Conservation (phyloP, 2,329 filamentous ascomycete species). For the Fusarium tjaetaba region DNA sequence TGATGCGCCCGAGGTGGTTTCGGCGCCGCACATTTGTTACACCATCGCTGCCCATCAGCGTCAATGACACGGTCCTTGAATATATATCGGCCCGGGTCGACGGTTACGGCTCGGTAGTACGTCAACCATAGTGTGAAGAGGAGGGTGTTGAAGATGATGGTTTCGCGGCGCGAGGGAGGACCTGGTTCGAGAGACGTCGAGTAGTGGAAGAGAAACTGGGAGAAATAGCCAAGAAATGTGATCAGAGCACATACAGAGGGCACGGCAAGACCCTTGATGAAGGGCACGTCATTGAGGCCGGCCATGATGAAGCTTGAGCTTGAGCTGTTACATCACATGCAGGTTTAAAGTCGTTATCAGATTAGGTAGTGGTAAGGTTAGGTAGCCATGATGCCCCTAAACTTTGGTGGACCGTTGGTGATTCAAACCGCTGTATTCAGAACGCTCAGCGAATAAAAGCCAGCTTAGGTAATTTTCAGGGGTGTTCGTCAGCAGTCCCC, state of each 20-base stretch:
- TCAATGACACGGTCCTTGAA: conserved; percentile 53
- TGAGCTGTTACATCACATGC: conserved; percentile 20
- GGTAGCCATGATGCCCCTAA: not conserved
- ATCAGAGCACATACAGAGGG: conserved; percentile 74
- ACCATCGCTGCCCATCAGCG: conserved; percentile 65
- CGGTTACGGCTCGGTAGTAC: conserved; percentile 70
- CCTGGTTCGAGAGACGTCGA: conserved; percentile 64
- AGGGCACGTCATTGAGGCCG: conserved; percentile 54
- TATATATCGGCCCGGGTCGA: conserved; percentile 66
- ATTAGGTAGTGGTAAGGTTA: not conserved
- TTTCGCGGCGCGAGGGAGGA: conserved; percentile 66
- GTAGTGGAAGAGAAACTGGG: conserved; percentile 75
- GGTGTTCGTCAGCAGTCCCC: conserved; percentile 33
- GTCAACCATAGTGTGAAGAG: conserved; percentile 73
- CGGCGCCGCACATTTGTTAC: conserved; percentile 76
- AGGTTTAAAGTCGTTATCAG: conserved; percentile 2
- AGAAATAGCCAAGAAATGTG: conserved; percentile 74
- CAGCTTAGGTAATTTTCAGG: conserved; percentile 36
- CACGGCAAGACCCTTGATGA: conserved; percentile 69
- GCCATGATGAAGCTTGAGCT: conserved; percentile 47
- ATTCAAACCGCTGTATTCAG: conserved; percentile 9
- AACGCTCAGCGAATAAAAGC: not conserved
- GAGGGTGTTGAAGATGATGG: conserved; percentile 72
- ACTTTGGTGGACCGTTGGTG: conserved; percentile 4
- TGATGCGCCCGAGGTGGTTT: conserved; percentile 85